A percentile compares a stretch with the other conserved stretches of the same genome.
phyloP scores from a whole-genome alignment of 306 rosid genomes.

The Ammopiptanthus mongolicus region DNA sequence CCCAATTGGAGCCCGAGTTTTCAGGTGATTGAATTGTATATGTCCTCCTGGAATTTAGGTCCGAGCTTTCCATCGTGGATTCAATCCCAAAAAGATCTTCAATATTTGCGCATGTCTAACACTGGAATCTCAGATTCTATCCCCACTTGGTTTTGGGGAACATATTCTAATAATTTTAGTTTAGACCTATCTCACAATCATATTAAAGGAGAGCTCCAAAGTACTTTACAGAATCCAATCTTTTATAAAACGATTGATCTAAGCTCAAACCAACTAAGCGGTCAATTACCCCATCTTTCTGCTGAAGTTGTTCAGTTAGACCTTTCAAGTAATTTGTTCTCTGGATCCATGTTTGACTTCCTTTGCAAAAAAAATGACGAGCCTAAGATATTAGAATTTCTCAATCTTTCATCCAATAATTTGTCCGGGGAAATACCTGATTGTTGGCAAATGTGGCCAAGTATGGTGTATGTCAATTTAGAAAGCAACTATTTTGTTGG shows the following conservation, averaged over 20 bases:
- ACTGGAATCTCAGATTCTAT: not conserved
- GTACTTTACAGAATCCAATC: not conserved
- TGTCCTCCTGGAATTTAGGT: constrained; percentile 9
- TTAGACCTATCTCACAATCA: not conserved
- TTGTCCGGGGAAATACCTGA: not conserved
- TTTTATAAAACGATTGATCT: not conserved
- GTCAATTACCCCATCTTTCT: not conserved
- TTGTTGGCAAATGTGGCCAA: not conserved
- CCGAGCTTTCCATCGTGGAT: constrained; percentile 24
- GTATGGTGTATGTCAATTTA: not conserved
- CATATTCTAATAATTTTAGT: rapidly evolving
- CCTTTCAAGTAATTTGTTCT: not conserved
- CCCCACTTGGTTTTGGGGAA: not conserved
- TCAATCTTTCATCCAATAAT: not conserved
- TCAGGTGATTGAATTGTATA: rapidly evolving
- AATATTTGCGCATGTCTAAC: not conserved
- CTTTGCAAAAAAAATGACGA: not conserved
- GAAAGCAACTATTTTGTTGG: not conserved
- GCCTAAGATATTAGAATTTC: not conserved
- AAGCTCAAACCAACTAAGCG: not conserved
- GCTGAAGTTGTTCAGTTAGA: not conserved
- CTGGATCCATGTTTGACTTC: not conserved
- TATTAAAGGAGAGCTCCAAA: not conserved
- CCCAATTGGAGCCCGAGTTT: constrained; percentile 18
- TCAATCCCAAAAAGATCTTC: not conserved